A percentile compares a stretch with the other conserved stretches of the same genome.
Evolutionary conservation across 179 eudicot genomes (phyloP).

Genomic region (Carnegiea gigantea): DNA sequence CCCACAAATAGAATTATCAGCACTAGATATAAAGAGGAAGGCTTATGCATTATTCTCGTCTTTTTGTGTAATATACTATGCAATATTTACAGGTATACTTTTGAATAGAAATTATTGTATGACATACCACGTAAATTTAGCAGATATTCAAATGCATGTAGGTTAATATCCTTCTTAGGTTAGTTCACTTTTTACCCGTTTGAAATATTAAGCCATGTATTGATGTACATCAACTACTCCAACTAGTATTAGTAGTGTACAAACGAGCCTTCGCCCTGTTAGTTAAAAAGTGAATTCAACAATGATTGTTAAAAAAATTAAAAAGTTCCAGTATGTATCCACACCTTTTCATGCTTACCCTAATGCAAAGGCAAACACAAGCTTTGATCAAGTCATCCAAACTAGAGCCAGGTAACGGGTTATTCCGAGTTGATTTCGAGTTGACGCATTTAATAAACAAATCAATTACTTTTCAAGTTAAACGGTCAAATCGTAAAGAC

Average conservation of each 20-base stretch:
- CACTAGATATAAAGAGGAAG: no score
- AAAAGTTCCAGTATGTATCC: neutral
- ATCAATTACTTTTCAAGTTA: no score
- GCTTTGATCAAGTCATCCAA: neutral
- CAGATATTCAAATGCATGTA: no score
- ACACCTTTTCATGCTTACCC: constrained; percentile 1
- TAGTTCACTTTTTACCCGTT: neutral
- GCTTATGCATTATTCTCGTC: no score
- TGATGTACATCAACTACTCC: no score
- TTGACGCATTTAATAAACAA: no score
- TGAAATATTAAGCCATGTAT: neutral
- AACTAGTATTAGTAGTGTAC: neutral
- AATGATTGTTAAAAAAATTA: neutral
- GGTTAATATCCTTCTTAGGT: neutral
- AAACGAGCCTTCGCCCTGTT: neutral
- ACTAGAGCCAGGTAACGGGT: no score
- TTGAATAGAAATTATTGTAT: neutral
- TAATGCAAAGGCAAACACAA: neutral
- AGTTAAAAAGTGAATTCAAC: neutral
- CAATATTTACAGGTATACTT: no score
- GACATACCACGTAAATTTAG: neutral
- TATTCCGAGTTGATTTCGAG: no score
- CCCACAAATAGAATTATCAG: no score
- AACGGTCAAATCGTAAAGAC: no score
- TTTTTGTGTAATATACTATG: no score